phyloP scores from a whole-genome alignment of 371 early-diverging fungal genomes.

The Mucor lusitanicus region DNA sequence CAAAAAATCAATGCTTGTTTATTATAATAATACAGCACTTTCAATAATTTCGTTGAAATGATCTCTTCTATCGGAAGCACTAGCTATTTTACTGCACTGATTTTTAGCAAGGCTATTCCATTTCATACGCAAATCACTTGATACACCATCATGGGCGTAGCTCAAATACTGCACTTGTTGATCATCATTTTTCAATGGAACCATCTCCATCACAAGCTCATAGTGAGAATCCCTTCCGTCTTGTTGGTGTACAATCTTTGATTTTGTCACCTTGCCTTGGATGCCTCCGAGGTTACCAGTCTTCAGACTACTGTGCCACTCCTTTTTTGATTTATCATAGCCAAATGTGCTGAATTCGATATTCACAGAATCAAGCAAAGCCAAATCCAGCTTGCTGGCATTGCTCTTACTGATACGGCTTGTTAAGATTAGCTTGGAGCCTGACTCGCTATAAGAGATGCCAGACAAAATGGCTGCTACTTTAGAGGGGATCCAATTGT shows the following conservation, averaged over 20 bases:
- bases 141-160: no score
- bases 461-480: not conserved
- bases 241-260: not conserved
- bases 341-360: conserved; percentile 1
- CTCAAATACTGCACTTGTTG: not conserved
- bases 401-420: conserved; percentile 6
- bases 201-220: conserved; percentile 5
- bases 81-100: not conserved
- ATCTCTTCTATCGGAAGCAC: not conserved
- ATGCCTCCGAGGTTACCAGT: not conserved
- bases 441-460: not conserved
- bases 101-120: not conserved
- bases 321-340: not conserved
- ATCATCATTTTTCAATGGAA: not conserved
- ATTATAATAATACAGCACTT: conserved; percentile 20
- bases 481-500: not conserved
- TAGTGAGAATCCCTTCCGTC: not conserved
- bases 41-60: conserved; percentile 16
- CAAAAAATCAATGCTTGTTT: not conserved
- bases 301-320: not conserved
- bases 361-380: not conserved
- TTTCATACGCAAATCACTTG: not conserved
- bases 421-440: not conserved
- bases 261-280: not conserved
- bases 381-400: not conserved